phyloP scores from a whole-genome alignment of 352 stramenopile genomes.

The Phytophthora europaea region DNA sequence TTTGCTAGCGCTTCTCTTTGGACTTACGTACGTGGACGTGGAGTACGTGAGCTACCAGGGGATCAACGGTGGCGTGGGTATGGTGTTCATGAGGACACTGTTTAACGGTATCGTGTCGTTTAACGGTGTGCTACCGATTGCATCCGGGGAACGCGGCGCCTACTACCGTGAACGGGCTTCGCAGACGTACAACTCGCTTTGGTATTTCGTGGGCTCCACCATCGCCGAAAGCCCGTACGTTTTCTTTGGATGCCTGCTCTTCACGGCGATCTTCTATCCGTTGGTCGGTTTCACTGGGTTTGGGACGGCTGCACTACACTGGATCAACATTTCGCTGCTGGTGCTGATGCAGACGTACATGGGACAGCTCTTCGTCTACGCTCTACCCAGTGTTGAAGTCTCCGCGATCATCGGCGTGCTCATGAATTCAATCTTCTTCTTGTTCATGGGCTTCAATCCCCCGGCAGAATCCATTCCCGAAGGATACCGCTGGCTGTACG shows the following conservation, averaged over 20 bases:
- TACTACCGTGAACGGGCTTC: slow-evolving; percentile 91
- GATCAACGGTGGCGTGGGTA: slow-evolving; percentile 53
- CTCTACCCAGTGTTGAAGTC: slow-evolving; percentile 30
- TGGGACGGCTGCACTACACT: slow-evolving; percentile 33
- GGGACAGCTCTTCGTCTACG: slow-evolving; percentile 32
- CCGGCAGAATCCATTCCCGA: slow-evolving; percentile 30
- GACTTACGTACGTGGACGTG: slow-evolving; percentile 23
- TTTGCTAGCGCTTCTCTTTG: slow-evolving; percentile 27
- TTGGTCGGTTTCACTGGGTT: slow-evolving; percentile 51
- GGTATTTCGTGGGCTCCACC: slow-evolving; percentile 84
- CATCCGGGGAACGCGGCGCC: slow-evolving; percentile 63
- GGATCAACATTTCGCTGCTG: slow-evolving; percentile 41
- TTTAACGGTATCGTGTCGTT: slow-evolving; percentile 53
- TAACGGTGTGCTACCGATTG: slow-evolving; percentile 29
- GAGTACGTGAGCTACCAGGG: slow-evolving; percentile 45
- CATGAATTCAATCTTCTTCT: slow-evolving; percentile 34
- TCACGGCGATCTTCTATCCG: slow-evolving; percentile 42
- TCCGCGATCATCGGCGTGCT: slow-evolving; percentile 35
- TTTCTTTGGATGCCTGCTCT: slow-evolving; percentile 42
- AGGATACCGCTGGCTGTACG: slow-evolving; percentile 34
- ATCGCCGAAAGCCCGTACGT: slow-evolving; percentile 82
- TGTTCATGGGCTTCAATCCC: slow-evolving; percentile 39
- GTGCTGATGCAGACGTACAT: slow-evolving; percentile 50
- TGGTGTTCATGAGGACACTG: slow-evolving; percentile 82
- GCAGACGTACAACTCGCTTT: slow-evolving; percentile 90